phyloP scores from a whole-genome alignment of 2,329 filamentous ascomycete species.

The Xylariales sp. region DNA sequence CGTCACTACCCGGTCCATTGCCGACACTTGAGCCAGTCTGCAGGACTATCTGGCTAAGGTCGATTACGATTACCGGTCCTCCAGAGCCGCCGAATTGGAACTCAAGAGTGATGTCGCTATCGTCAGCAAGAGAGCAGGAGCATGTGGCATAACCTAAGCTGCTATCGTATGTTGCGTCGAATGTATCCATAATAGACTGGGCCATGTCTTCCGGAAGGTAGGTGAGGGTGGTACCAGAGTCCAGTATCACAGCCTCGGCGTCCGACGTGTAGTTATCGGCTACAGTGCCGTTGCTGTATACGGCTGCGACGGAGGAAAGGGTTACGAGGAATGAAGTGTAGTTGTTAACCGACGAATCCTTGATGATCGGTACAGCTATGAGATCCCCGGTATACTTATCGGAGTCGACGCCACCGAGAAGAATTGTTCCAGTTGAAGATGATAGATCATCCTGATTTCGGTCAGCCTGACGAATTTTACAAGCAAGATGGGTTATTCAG shows the following conservation, averaged over 20 bases:
- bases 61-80: constrained; percentile 26
- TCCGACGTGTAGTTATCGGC: constrained; percentile 18
- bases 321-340: constrained; percentile 35
- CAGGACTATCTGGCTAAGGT: no score
- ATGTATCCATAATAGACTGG: no score
- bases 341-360: constrained; percentile 33
- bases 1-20: no score
- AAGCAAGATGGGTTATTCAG: not conserved
- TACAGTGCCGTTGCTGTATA: constrained; percentile 25
- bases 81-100: constrained; percentile 35
- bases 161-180: no score
- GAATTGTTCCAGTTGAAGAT: constrained; percentile 55
- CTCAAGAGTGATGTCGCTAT: constrained; percentile 25
- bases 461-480: no score
- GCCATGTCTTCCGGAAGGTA: no score
- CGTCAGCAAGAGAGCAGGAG: no score
- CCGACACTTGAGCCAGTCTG: no score
- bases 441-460: constrained; percentile 43
- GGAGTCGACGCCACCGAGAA: constrained; percentile 68
- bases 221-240: constrained; percentile 63
- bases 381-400: constrained; percentile 60
- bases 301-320: constrained; percentile 32
- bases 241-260: constrained; percentile 53
- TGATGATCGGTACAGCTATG: constrained; percentile 49
- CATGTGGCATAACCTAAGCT: no score